These are phyloP conservation scores for Scenedesmus sp. DNA, from an alignment of 163 green algal genomes.

Conservation along the genomic window DNA sequence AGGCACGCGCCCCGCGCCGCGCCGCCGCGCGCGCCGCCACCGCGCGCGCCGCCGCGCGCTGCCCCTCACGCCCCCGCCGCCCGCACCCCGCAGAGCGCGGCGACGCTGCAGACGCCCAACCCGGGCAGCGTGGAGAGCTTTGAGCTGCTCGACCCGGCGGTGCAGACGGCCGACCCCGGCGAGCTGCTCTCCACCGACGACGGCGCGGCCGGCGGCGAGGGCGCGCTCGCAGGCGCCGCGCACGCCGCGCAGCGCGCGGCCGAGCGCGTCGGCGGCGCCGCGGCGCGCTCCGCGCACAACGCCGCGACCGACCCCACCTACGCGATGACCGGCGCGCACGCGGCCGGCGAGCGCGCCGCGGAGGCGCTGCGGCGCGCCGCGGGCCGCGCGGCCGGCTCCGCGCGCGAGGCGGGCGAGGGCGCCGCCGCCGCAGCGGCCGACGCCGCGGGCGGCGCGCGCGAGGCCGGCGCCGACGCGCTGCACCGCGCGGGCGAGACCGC, in stretches of 20 bases:
- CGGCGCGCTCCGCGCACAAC: not conserved
- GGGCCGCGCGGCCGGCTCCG: not conserved
- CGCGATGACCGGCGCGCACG: too few species aligned
- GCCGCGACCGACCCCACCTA: too few species aligned
- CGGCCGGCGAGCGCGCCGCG: not conserved
- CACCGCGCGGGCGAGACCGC: too few species aligned
- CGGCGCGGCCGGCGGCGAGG: constrained; percentile 5
- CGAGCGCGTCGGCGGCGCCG: not conserved
- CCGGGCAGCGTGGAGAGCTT: constrained; percentile 18
- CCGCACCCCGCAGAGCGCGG: constrained; percentile 4
- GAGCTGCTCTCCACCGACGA: constrained; percentile 25
- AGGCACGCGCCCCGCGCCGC: too few species aligned
- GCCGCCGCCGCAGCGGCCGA: constrained; percentile 9
- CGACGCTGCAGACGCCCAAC: constrained; percentile 17
- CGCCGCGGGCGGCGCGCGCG: too few species aligned
- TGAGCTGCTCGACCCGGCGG: constrained; percentile 24
- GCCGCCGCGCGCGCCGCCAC: too few species aligned
- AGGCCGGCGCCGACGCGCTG: too few species aligned
- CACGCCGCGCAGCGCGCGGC: too few species aligned
- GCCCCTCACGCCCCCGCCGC: not conserved
- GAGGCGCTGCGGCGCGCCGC: constrained; percentile 18
- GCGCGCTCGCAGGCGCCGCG: not conserved
- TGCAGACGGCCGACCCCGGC: not conserved
- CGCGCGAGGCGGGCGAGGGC: not conserved
- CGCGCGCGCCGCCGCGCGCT: too few species aligned